Evolutionary conservation across 1,284 basidiomycete species (phyloP).

Genomic region (Apiotrichum sp.): DNA sequence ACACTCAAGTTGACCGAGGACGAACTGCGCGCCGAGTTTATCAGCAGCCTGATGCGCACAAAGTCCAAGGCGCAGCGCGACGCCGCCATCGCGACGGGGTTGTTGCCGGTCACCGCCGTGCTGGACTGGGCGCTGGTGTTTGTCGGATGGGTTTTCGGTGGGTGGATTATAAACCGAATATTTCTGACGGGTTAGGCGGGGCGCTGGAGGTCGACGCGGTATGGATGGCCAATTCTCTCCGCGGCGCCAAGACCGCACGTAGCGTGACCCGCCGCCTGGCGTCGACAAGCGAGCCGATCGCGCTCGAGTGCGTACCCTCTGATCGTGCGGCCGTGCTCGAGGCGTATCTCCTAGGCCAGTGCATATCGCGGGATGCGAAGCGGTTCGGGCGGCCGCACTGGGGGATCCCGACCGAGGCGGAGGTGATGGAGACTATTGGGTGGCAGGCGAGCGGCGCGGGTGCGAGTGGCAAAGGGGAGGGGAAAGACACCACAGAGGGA

Average conservation of each 20-base stretch:
- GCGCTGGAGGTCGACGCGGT: conserved; percentile 19
- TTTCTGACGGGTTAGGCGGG: conserved; percentile 6
- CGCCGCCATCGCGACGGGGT: conserved; percentile 18
- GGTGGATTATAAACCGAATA: background rate
- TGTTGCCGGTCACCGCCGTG: conserved; percentile 12
- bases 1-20: conserved; percentile 8
- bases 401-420: conserved; percentile 2
- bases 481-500: too few species aligned
- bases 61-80: conserved; percentile 22
- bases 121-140: conserved; percentile 19
- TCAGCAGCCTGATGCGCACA: conserved; percentile 18
- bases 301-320: conserved; percentile 3
- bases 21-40: conserved; percentile 15
- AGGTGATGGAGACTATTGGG: conserved; percentile 16
- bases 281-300: conserved; percentile 5
- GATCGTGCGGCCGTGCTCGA: conserved; percentile 5
- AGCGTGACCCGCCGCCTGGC: conserved; percentile 17
- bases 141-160: conserved; percentile 21
- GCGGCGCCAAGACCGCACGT: conserved; percentile 20
- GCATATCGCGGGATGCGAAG: conserved; percentile 1
- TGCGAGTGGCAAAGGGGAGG: background rate
- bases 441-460: conserved; percentile 11
- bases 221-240: conserved; percentile 15
- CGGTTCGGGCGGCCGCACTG: conserved; percentile 3
- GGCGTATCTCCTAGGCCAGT: conserved; percentile 8